A percentile compares a stretch with the other conserved stretches of the same genome.
Conservation (phyloP, 2,329 filamentous ascomycete species). For the Exophiala lecanii-corni region DNA sequence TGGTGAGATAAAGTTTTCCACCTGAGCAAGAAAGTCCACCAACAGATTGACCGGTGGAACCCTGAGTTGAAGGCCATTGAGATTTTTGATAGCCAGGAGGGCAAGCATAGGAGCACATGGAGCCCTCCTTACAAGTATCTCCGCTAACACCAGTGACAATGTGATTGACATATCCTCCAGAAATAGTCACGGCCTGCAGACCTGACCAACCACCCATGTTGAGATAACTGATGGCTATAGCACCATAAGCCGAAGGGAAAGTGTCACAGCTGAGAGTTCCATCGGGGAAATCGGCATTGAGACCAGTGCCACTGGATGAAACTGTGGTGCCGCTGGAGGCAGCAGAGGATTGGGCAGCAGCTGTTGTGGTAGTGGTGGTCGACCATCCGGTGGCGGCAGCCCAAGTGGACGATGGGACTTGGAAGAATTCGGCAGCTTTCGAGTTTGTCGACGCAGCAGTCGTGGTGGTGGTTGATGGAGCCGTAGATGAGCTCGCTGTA, state of each 20-base stretch:
- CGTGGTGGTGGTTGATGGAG: conserved; percentile 30
- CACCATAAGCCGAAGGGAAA: conserved; percentile 80
- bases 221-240: conserved; percentile 65
- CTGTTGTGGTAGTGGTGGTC: conserved; percentile 10
- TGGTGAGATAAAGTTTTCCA: conserved; percentile 74
- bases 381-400: conserved; percentile 25
- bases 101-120: conserved; percentile 90
- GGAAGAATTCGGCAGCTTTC: conserved; percentile 46
- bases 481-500: conserved; percentile 6
- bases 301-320: conserved; percentile 43
- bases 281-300: conserved; percentile 68
- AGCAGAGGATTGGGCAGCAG: conserved; percentile 26
- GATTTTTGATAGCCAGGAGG: conserved; percentile 87
- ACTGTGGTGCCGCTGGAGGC: conserved; percentile 21
- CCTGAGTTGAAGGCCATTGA: conserved; percentile 80
- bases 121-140: conserved; percentile 55
- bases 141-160: conserved; percentile 63
- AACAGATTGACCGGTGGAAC: conserved; percentile 73
- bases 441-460: conserved; percentile 32
- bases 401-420: conserved; percentile 30
- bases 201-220: conserved; percentile 72
- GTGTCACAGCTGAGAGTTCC: conserved; percentile 64
- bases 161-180: conserved; percentile 54
- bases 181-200: conserved; percentile 61
- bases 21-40: conserved; percentile 75